Evolutionary conservation across 495 filamentous ascomycete species (phyloP).

Genomic region (Xylaria castorea): DNA sequence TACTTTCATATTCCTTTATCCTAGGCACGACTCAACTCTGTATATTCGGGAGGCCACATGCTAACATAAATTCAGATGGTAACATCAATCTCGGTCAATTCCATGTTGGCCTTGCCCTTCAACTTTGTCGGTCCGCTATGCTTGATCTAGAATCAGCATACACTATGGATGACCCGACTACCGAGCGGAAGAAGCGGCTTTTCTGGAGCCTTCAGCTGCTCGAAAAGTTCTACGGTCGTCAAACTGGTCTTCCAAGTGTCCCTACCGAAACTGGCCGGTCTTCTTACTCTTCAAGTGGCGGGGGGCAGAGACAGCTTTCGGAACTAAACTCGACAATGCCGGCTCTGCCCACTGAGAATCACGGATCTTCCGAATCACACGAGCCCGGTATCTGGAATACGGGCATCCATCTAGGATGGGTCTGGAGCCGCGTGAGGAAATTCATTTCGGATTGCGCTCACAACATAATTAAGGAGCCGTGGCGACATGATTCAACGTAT

Average conservation of each 20-base stretch:
- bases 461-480: slow-evolving; percentile 52
- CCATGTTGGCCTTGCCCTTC: slow-evolving; percentile 51
- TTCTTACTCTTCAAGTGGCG: slow-evolving; percentile 40
- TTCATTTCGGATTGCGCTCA: slow-evolving; percentile 52
- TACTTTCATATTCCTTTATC: slow-evolving; percentile 53
- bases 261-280: slow-evolving; percentile 44
- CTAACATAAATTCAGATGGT: slow-evolving; percentile 41
- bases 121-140: slow-evolving; percentile 54
- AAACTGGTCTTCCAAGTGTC: slow-evolving; percentile 47
- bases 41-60: neutral
- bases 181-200: slow-evolving; percentile 51
- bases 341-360: slow-evolving; percentile 46
- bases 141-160: slow-evolving; percentile 49
- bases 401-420: slow-evolving; percentile 52
- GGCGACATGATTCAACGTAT: slow-evolving; percentile 56
- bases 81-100: slow-evolving; percentile 50
- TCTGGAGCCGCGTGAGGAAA: slow-evolving; percentile 52
- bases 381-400: slow-evolving; percentile 55
- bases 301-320: slow-evolving; percentile 27
- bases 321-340: slow-evolving; percentile 39
- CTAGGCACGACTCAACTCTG: slow-evolving; percentile 41
- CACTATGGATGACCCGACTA: slow-evolving; percentile 37
- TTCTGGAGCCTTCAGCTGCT: slow-evolving; percentile 56
- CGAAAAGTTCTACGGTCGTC: slow-evolving; percentile 52
- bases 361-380: slow-evolving; percentile 40